Percentiles rank a stretch among this genome's conserved stretches.
Evolutionary conservation across 2,329 filamentous ascomycete genomes (phyloP).

Genomic region (Ophiostoma ulmi): DNA sequence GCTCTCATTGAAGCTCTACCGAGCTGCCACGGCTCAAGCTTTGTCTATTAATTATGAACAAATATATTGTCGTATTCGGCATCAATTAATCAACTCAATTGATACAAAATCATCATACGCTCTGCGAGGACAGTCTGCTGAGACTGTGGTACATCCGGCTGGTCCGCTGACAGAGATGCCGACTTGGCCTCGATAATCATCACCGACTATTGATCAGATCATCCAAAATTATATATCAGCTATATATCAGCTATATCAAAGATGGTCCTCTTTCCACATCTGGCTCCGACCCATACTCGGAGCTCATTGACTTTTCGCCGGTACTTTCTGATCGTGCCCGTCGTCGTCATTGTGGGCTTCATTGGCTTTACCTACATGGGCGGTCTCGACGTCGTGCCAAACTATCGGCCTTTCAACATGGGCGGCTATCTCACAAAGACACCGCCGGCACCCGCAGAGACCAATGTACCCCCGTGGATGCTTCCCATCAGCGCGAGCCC

Average conservation of each 20-base stretch:
- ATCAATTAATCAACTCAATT: background rate
- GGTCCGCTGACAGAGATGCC: background rate
- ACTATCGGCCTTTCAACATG: background rate
- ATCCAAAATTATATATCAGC: background rate
- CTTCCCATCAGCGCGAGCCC: background rate
- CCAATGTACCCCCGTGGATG: background rate
- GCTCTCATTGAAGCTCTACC: background rate
- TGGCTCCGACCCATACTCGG: background rate
- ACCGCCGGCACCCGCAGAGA: background rate
- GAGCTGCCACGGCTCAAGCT: background rate
- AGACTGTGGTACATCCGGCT: background rate
- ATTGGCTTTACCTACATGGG: background rate
- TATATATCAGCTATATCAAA: background rate
- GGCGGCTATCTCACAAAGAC: background rate
- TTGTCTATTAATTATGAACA: background rate
- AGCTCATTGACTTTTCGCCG: background rate
- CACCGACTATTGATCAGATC: background rate
- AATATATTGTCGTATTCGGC: background rate
- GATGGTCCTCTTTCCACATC: slow-evolving; percentile 12
- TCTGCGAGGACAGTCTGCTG: background rate
- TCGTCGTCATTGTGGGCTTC: slow-evolving; percentile 7
- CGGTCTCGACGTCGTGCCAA: background rate
- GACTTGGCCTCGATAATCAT: background rate
- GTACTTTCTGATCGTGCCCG: background rate
- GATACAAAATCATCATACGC: background rate